phyloP scores from a whole-genome alignment of 495 filamentous ascomycete species.

The Talaromyces trachyspermus region DNA sequence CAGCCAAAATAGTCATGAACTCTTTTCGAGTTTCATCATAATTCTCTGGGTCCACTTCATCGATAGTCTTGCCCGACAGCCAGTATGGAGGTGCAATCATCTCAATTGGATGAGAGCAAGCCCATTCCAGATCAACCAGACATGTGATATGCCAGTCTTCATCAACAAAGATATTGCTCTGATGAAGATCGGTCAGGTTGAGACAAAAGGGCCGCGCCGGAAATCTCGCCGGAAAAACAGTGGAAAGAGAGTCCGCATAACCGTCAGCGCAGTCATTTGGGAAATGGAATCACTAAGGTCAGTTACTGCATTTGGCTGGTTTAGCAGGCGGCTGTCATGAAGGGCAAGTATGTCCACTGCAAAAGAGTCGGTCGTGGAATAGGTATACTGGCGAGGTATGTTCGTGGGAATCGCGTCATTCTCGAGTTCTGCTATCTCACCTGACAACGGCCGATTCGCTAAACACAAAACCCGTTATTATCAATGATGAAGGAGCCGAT shows the following conservation, averaged over 20 bases:
- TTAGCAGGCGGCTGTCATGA: conserved; percentile 24
- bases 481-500: conserved; percentile 15
- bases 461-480: conserved; percentile 13
- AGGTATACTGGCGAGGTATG: conserved; percentile 22
- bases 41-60: conserved; percentile 1
- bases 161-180: conserved; percentile 22
- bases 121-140: conserved; percentile 25
- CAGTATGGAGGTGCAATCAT: conserved; percentile 22
- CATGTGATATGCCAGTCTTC: conserved; percentile 17
- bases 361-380: conserved; percentile 25
- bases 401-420: conserved; percentile 27
- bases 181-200: conserved; percentile 20
- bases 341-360: conserved; percentile 20
- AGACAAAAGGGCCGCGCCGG: conserved; percentile 15
- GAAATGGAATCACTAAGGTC: conserved; percentile 18
- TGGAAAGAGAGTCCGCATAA: conserved; percentile 21
- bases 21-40: conserved; percentile 8
- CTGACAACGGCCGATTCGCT: conserved; percentile 17
- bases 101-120: conserved; percentile 19
- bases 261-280: conserved; percentile 19
- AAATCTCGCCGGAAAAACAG: conserved; percentile 14
- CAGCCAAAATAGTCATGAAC: conserved; percentile 6
- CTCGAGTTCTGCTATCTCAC: conserved; percentile 19
- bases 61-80: conserved; percentile 11
- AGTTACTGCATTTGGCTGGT: conserved; percentile 27